Conservation (phyloP, 2,329 filamentous ascomycete genomes). For the Xylaria sp. region DNA sequence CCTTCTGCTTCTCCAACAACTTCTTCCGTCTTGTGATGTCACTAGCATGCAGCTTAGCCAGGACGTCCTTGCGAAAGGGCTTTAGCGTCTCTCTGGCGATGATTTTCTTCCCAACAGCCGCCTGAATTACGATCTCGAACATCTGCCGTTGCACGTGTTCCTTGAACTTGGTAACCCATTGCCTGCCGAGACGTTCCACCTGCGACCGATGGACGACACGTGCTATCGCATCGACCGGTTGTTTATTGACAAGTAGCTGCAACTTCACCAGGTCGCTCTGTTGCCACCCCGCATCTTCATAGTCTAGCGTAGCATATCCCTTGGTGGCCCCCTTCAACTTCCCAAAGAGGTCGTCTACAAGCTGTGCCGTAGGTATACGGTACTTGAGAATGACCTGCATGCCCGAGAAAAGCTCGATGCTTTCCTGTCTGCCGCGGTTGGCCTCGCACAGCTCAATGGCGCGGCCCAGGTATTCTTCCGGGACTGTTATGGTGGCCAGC, state of each 20-base stretch:
- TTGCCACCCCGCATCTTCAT: slow-evolving; percentile 92
- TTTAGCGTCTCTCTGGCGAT: slow-evolving; percentile 94
- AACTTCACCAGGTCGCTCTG: slow-evolving; percentile 83
- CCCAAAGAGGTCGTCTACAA: slow-evolving; percentile 97
- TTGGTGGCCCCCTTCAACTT: slow-evolving; percentile 94
- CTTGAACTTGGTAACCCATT: slow-evolving; percentile 96
- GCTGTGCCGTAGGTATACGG: slow-evolving; percentile 81
- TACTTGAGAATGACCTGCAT: slow-evolving; percentile 96
- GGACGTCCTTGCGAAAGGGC: slow-evolving; percentile 93
- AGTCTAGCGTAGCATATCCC: slow-evolving; percentile 94
- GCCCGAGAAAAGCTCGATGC: slow-evolving; percentile 87
- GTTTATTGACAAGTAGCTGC: slow-evolving; percentile 91
- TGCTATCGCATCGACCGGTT: slow-evolving; percentile 92
- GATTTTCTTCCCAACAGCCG: slow-evolving; percentile 79
- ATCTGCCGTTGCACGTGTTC: slow-evolving; percentile 95
- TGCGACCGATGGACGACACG: slow-evolving; percentile 86
- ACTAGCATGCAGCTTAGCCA: slow-evolving; percentile 89
- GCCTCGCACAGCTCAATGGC: slow-evolving; percentile 94
- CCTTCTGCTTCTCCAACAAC: slow-evolving; percentile 94
- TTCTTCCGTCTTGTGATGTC: slow-evolving; percentile 85
- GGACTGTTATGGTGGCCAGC: slow-evolving; percentile 84
- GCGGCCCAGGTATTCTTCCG: slow-evolving; percentile 90
- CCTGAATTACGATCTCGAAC: slow-evolving; percentile 97
- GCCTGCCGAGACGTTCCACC: slow-evolving; percentile 76
- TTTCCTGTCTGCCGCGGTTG: slow-evolving; percentile 85